These are phyloP conservation scores for Sporisorium sorghi DNA, from an alignment of 1,284 basidiomycete species.

Conservation along the genomic window DNA sequence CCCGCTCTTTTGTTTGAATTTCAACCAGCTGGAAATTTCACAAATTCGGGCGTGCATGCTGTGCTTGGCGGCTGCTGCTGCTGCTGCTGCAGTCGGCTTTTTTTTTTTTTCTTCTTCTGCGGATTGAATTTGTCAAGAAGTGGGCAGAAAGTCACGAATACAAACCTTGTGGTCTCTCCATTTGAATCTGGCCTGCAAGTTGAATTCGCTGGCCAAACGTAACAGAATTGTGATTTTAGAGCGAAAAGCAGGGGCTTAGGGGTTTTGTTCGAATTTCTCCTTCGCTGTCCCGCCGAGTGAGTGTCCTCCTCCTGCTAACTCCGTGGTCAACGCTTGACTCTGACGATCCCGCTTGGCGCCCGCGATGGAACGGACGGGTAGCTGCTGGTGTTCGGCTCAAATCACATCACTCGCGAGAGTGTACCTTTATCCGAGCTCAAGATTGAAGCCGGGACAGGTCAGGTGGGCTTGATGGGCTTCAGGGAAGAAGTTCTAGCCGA, in stretches of 20 bases:
- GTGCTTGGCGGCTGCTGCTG: no score
- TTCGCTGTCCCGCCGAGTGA: no score
- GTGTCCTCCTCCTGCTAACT: not conserved
- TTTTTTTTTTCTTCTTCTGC: no score
- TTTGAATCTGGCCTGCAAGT: not conserved
- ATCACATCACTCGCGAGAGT: no score
- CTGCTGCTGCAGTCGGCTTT: not conserved
- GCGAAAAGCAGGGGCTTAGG: conserved; percentile 1
- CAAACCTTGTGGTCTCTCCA: not conserved
- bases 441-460: no score
- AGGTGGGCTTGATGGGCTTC: not conserved
- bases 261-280: not conserved
- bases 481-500: no score
- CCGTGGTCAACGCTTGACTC: no score
- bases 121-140: no score
- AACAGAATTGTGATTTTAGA: not conserved
- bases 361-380: not conserved
- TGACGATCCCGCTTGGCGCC: no score
- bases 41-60: not conserved
- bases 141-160: not conserved
- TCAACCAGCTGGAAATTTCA: not conserved
- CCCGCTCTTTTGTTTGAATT: not conserved
- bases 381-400: no score
- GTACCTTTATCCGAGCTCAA: no score
- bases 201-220: not conserved